Percentiles rank a stretch among this genome's conserved stretches.
Evolutionary conservation across 2,329 filamentous ascomycete genomes (phyloP).

Genomic region (Pyricularia grisea): DNA sequence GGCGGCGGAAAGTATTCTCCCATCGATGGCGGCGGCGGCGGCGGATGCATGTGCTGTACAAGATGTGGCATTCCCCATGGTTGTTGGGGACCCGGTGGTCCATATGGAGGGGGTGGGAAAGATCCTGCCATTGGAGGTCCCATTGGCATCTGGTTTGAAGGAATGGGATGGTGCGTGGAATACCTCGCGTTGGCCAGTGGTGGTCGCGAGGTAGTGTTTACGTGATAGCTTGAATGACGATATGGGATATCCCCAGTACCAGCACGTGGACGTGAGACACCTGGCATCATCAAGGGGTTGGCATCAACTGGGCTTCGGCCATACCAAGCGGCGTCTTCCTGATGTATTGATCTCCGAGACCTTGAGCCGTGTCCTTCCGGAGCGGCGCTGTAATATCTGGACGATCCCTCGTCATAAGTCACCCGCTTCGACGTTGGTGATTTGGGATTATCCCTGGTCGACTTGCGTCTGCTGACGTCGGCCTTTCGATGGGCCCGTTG

Average conservation of each 20-base stretch:
- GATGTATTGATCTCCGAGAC: conserved; percentile 17
- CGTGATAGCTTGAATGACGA: conserved; percentile 27
- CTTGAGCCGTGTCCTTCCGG: conserved; percentile 15
- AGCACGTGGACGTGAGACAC: conserved; percentile 28
- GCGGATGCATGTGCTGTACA: not conserved
- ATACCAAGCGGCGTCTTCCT: conserved; percentile 29
- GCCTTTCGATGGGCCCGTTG: conserved; percentile 9
- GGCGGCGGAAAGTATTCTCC: conserved; percentile 13
- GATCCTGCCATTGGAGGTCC: conserved; percentile 10
- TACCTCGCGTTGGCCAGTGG: conserved; percentile 26
- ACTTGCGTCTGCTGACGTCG: conserved; percentile 17
- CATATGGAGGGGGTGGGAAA: conserved; percentile 18
- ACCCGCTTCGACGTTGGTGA: not conserved
- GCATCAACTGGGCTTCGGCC: conserved; percentile 19
- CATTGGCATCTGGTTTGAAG: conserved; percentile 16
- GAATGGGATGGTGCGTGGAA: conserved; percentile 6
- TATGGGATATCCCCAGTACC: conserved; percentile 17
- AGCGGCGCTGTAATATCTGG: conserved; percentile 27
- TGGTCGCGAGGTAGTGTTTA: conserved; percentile 19
- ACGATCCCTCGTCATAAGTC: conserved; percentile 18
- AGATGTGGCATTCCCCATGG: not conserved
- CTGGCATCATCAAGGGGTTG: conserved; percentile 16
- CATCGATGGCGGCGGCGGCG: not conserved
- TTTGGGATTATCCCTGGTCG: conserved; percentile 11
- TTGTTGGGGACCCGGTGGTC: conserved; percentile 11